These are phyloP conservation scores for Graphium sp. DNA, from an alignment of 2,329 filamentous ascomycete genomes.

Conservation along the genomic window DNA sequence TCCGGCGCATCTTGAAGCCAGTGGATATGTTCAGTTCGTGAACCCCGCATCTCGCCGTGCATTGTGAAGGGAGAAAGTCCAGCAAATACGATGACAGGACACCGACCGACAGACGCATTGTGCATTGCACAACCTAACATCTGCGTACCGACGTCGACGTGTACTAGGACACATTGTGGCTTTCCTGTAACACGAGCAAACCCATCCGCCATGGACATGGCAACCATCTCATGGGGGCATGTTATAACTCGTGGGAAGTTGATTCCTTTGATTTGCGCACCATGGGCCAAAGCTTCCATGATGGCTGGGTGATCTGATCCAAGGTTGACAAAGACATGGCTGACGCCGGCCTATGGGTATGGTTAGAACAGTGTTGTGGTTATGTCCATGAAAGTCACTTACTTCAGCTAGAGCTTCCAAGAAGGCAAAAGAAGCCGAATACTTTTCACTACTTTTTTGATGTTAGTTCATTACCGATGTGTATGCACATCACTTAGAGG, in stretches of 20 bases:
- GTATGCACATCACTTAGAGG: too few relatives aligned
- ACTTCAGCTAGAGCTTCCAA: slow-evolving; percentile 49
- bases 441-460: too few relatives aligned
- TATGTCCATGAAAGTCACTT: not conserved
- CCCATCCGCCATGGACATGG: slow-evolving; percentile 60
- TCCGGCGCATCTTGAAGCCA: slow-evolving; percentile 66
- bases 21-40: slow-evolving; percentile 35
- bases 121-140: slow-evolving; percentile 56
- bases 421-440: slow-evolving; percentile 60
- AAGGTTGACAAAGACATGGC: slow-evolving; percentile 38
- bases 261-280: slow-evolving; percentile 42
- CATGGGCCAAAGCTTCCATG: slow-evolving; percentile 58
- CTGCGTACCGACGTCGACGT: slow-evolving; percentile 62
- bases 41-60: slow-evolving; percentile 54
- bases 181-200: slow-evolving; percentile 51
- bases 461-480: too few relatives aligned
- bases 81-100: slow-evolving; percentile 56
- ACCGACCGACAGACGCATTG: slow-evolving; percentile 53
- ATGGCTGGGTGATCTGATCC: slow-evolving; percentile 52
- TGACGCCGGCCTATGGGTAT: slow-evolving; percentile 39
- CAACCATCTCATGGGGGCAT: slow-evolving; percentile 54
- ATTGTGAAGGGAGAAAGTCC: slow-evolving; percentile 55
- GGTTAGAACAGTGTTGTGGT: not conserved
- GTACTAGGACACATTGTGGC: slow-evolving; percentile 55
- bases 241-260: slow-evolving; percentile 53